phyloP scores from a whole-genome alignment of 306 rosid genomes.

The Pueraria montana region DNA sequence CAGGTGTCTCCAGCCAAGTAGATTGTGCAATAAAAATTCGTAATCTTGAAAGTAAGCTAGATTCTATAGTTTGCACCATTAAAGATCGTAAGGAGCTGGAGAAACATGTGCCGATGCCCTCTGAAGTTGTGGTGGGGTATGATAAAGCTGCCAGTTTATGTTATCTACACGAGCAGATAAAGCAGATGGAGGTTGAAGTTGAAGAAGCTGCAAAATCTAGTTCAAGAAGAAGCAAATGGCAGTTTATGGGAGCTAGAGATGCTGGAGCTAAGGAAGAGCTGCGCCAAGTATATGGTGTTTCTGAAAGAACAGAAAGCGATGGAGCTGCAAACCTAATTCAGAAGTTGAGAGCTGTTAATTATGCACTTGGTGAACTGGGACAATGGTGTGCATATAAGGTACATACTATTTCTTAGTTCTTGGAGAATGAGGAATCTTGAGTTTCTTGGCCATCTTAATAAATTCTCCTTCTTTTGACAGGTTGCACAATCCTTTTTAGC shows the following conservation, averaged over 20 bases:
- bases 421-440: conserved; percentile 27
- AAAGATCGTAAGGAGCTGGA: conserved; percentile 98
- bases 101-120: conserved; percentile 98
- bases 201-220: conserved; percentile 97
- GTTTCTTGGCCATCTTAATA: conserved; percentile 38
- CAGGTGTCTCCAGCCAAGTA: conserved; percentile 98
- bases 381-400: conserved; percentile 99
- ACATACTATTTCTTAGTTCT: conserved; percentile 35
- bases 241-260: conserved; percentile 99
- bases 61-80: conserved; percentile 93
- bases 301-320: conserved; percentile 98
- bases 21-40: conserved; percentile 99
- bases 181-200: conserved; percentile 94
- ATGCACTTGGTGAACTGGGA: conserved; percentile 98
- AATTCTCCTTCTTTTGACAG: conserved; percentile 58
- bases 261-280: conserved; percentile 98
- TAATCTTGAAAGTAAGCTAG: conserved; percentile 98
- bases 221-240: conserved; percentile 99
- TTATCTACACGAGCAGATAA: conserved; percentile 96
- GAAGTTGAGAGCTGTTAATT: conserved; percentile 96
- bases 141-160: conserved; percentile 95
- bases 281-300: conserved; percentile 98
- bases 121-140: conserved; percentile 90
- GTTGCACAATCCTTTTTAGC: conserved; percentile 94
- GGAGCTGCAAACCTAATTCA: conserved; percentile 98